Evolutionary conservation across 768 basidiomycete species (phyloP), one percentile per base, ranked within the genome.

Genomic region (Ramaria sp.): DNA sequence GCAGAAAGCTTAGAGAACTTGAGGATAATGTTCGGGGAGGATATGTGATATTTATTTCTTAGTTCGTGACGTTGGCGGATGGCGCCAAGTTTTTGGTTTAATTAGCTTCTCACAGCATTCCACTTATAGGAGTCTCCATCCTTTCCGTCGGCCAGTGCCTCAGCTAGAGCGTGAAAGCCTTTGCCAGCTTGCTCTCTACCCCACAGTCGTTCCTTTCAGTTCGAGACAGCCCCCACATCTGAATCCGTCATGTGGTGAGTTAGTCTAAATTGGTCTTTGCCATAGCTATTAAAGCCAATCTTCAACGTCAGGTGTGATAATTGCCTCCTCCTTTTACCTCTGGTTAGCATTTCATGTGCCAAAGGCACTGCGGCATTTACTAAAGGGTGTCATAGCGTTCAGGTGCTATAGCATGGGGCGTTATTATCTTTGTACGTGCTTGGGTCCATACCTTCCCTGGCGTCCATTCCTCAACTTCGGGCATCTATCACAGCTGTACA

Each of bases 1-100:
- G 74, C 81, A 1, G 85, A 88, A 63, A 85, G 85, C 57, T 67
- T 91, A 5, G 82, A 89, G 62, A 90, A 93, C 62, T 69, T 93
- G 38, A 85, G 85, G 64, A 79, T 85, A 52, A 89, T 86, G 77
- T 85, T 87, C 60, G 85, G 77, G 18, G 75, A 78, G 41, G 52
- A 62, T 15, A 18, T 57, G 25, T 51, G 18, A 57, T 15, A 3
- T 7, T 30, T 24, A n/a, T 47, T 8, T 22, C 13, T 18, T 5
- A 24, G 10, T 3, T 5, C 45, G 18, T 25, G 27, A 10, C 13
- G 6, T 5, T 4, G 25, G 10, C 25, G 22, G 45, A 47, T 1
- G 45, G 5, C 45, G 45, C 45, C 45, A 24, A 30, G 13, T 7
- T 47, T 6, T 1, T 24, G 45, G 45, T 12, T 16, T 47, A 47